These are phyloP conservation scores for Striga asiatica DNA, from an alignment of 257 asterid species.

Conservation along the genomic window DNA sequence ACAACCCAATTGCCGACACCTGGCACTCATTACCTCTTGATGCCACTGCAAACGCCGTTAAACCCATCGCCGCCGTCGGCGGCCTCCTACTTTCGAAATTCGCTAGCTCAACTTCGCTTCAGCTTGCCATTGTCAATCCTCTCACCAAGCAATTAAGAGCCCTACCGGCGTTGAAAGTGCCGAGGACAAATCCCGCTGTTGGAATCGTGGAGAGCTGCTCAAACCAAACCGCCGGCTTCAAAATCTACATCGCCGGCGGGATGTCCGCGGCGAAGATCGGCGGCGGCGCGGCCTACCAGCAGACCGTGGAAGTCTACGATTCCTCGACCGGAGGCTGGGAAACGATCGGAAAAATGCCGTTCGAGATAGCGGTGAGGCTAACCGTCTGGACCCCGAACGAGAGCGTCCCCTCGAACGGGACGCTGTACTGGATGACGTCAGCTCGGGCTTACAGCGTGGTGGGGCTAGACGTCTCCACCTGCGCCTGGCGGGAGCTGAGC, in stretches of 20 bases:
- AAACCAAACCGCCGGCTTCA: conserved; percentile 12
- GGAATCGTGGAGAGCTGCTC: conserved; percentile 27
- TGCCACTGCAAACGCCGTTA: conserved; percentile 20
- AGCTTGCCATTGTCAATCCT: conserved; percentile 54
- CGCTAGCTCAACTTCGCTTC: conserved; percentile 27
- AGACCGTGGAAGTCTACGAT: conserved; percentile 54
- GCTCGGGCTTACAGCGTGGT: conserved; percentile 69
- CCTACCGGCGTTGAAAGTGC: conserved; percentile 30
- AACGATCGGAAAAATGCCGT: conserved; percentile 37
- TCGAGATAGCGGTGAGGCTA: conserved; percentile 64
- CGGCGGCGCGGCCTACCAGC: conserved; percentile 51
- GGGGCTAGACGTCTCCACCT: conserved; percentile 42
- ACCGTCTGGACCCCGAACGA: conserved; percentile 87
- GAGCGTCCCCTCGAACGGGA: conserved; percentile 43
- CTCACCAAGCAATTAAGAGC: conserved; percentile 46
- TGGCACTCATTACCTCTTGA: conserved; percentile 43
- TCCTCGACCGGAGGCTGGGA: conserved; percentile 32
- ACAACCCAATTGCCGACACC: conserved; percentile 29
- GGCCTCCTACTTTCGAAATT: conserved; percentile 38
- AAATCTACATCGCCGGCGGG: conserved; percentile 70
- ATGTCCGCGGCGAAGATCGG: conserved; percentile 48
- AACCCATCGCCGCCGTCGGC: conserved; percentile 37
- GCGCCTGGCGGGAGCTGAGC: conserved; percentile 45
- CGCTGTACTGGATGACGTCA: conserved; percentile 70
- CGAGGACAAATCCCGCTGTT: conserved; percentile 62